Evolutionary conservation across 441 rosid species (phyloP).

Genomic region (Pelargonium cotyledonis): DNA sequence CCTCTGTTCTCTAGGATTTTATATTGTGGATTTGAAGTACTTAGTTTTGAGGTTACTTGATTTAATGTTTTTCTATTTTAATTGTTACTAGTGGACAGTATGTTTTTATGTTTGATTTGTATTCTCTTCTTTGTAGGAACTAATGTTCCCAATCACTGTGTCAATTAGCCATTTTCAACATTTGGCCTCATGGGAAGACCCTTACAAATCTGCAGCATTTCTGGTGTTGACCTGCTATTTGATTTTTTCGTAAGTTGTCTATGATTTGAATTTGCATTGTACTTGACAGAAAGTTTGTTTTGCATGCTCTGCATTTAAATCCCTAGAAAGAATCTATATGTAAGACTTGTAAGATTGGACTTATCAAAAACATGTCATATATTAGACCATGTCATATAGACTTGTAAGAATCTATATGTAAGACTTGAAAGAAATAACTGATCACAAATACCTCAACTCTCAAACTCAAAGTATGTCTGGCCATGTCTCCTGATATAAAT

Average conservation of each 20-base stretch:
- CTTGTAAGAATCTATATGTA: too few species aligned
- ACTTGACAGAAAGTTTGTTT: slow-evolving; percentile 7
- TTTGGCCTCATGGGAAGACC: slow-evolving; percentile 65
- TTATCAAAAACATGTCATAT: too few species aligned
- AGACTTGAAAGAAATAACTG: neutral
- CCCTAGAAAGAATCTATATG: neutral
- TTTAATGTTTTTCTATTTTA: neutral
- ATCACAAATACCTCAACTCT: neutral
- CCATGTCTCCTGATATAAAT: neutral
- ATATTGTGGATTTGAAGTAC: neutral
- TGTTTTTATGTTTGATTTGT: neutral
- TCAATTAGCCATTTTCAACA: slow-evolving; percentile 35
- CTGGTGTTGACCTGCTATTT: slow-evolving; percentile 41
- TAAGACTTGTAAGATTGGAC: too few species aligned
- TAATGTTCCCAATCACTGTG: slow-evolving; percentile 54
- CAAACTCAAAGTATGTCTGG: neutral
- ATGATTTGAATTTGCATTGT: slow-evolving; percentile 7
- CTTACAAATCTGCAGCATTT: slow-evolving; percentile 53
- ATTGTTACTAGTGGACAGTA: neutral
- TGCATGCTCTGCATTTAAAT: neutral
- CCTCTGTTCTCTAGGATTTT: neutral
- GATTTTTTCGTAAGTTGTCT: slow-evolving; percentile 48
- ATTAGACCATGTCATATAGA: too few species aligned
- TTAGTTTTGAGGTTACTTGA: neutral
- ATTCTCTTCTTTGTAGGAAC: slow-evolving; percentile 43